Conservation (phyloP, 2,329 filamentous ascomycete genomes). For the Xylariaceae sp. region DNA sequence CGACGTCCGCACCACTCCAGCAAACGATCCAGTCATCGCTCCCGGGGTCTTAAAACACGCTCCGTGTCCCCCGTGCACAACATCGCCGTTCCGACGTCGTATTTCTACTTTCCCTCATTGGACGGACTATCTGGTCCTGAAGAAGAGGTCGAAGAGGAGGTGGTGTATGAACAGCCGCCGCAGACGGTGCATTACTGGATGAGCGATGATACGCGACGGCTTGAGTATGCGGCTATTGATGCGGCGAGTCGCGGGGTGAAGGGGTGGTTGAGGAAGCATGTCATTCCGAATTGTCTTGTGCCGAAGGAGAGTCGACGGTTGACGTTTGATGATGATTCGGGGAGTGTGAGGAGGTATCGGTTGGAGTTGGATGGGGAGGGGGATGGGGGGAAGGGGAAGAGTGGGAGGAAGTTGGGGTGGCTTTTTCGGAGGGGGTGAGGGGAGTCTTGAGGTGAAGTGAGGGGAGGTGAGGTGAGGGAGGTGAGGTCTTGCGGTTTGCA, state of each 20-base stretch:
- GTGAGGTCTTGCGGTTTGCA: too few relatives aligned
- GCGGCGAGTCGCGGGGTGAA: slow-evolving; percentile 55
- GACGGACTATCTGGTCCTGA: slow-evolving; percentile 29
- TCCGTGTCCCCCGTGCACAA: slow-evolving; percentile 27
- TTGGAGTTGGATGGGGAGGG: slow-evolving; percentile 50
- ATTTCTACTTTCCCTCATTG: slow-evolving; percentile 47
- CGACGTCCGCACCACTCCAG: slow-evolving; percentile 38
- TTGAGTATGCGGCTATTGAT: slow-evolving; percentile 63
- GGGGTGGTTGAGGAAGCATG: slow-evolving; percentile 53
- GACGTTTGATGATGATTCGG: slow-evolving; percentile 56
- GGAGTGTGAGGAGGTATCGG: slow-evolving; percentile 59
- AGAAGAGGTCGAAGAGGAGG: slow-evolving; percentile 9
- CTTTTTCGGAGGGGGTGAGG: slow-evolving; percentile 22
- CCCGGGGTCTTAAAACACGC: slow-evolving; percentile 21
- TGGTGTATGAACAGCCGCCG: slow-evolving; percentile 38
- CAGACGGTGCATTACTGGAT: slow-evolving; percentile 64
- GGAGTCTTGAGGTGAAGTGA: not conserved
- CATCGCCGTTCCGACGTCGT: slow-evolving; percentile 33
- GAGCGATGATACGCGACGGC: slow-evolving; percentile 54
- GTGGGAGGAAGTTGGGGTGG: slow-evolving; percentile 29
- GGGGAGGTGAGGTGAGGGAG: too few relatives aligned
- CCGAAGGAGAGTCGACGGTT: slow-evolving; percentile 45
- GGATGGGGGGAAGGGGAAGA: slow-evolving; percentile 18
- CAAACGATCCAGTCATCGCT: slow-evolving; percentile 36
- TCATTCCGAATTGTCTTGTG: slow-evolving; percentile 58